Base-by-base conservation (phyloP, 805 yeast genomes). In the Starmera caribaea region DNA sequence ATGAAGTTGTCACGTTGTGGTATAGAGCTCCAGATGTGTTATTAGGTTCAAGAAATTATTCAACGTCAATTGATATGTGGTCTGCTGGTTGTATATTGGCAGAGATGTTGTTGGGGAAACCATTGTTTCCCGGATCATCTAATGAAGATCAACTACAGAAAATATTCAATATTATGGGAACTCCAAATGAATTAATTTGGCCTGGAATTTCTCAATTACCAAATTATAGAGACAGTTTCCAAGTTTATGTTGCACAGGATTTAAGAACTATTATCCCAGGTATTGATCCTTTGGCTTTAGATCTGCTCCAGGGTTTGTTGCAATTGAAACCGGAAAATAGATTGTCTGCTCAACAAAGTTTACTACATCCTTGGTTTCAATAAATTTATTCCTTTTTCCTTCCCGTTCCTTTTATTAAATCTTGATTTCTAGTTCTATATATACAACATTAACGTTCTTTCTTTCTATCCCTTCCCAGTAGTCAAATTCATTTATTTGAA, bases 41-140 rank as follows among this genome's bases (percentile, higher is more conserved):
- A 38, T 71, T 92, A 55, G 98, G 98, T 3, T 87, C 96, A 3
- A 77, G 96, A 51, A 90, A 94, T 41, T 92, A 92, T 62, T 84
- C 96, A 35, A 92, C 98, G 0, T 89, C 96, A 8, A 94, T 92
- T 44, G 98, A 92, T 58, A 86, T 92, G 65, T 92, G 98, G 98
- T 87, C 96, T 14, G 94, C 96, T 13, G 98, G 98, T 13, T 92
- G 98, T 63, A 92, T 92, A 40, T 74, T 92, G 59, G 97, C 97
- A 3, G 98, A 92, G 57, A 90, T 92, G 97, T 82, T 92, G 55
- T 85, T 96, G n/a, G 96, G 98, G 28, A 81, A 90, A 54, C 97
- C 98, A 1, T 67, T 92, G 38, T 92, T 92, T 62, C 96, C 97
- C 16, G 98, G 98, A 28, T 79, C 90, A 11, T 86, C 95, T 32